Evolutionary conservation across 306 rosid species (phyloP), one percentile per base, ranked within the genome.

Genomic region (Ochetophila trinervis): DNA sequence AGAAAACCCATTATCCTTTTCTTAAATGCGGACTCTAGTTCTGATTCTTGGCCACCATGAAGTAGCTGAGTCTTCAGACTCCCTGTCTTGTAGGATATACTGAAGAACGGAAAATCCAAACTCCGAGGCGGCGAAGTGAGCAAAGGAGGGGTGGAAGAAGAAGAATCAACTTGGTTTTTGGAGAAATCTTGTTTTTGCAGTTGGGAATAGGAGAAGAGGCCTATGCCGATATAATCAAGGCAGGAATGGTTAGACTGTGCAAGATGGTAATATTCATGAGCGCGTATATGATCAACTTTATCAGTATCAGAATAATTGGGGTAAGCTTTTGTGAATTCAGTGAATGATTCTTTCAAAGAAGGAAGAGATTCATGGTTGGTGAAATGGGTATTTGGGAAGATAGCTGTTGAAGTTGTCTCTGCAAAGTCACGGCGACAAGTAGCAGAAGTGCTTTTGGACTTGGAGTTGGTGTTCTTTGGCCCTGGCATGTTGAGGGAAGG

Each of bases 351-450:
- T 2, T 80, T 69, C 20, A 83, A 60, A 35, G 97, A 86, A 30
- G 98, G 98, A 22, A 93, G 86, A 69, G 82, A 80, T 77, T 89
- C 98, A 65, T 83, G 98, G 90, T 89, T 84, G 8, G 95, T 89
- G 82, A 93, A 93, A 4, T 76, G 83, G 10, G 82, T 72, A 24
- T 79, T 81, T 22, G 97, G 93, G 66, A 89, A 93, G 69, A 93
- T 81, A 5, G 84, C 78, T 47, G 97, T 64, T n/a, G 83, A 36
- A 23, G 97, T 83, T 7, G 79, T 65, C 13, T 72, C 77, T 5
- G 83, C 88, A 50, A 93, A 93, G 20, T 74, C 80, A 51, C 79
- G 94, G 64, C 96, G 86, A 30, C 84, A 82, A 63, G 81, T 86
- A 0, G 94, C 58, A 13, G 82, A 84, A 45, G 84, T 86, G 75